Percentiles rank a stretch among this genome's conserved stretches.
Evolutionary conservation across 106 monocot species (phyloP).

Genomic region (Platanthera guangdongensis): DNA sequence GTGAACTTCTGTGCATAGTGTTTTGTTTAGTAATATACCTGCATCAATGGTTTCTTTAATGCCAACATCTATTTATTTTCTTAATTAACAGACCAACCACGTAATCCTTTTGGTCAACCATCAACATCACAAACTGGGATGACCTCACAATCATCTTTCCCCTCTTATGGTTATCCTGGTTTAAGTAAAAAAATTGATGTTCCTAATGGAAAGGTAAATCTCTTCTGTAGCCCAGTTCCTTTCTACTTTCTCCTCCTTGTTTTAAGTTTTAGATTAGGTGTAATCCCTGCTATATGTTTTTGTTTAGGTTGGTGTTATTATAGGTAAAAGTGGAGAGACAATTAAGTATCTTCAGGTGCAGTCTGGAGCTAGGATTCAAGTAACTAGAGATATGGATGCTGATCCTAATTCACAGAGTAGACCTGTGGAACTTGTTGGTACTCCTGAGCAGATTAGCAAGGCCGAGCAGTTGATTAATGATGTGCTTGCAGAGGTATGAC

Average conservation of each 20-base stretch:
- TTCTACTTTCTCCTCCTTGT: neutral
- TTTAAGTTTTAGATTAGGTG: neutral
- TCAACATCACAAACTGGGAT: slow-evolving; percentile 23
- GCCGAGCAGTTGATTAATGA: slow-evolving; percentile 68
- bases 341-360: slow-evolving; percentile 68
- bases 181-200: slow-evolving; percentile 48
- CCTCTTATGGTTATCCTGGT: slow-evolving; percentile 23
- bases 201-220: slow-evolving; percentile 51
- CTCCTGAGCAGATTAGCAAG: slow-evolving; percentile 60
- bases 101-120: slow-evolving; percentile 31
- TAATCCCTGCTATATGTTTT: neutral
- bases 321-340: slow-evolving; percentile 76
- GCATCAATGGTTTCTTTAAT: neutral
- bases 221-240: neutral
- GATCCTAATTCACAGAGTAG: slow-evolving; percentile 51
- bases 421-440: slow-evolving; percentile 51
- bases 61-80: neutral
- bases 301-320: slow-evolving; percentile 74
- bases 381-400: slow-evolving; percentile 60
- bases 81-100: slow-evolving; percentile 2
- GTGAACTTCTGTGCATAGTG: neutral
- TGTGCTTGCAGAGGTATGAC: slow-evolving; percentile 54
- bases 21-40: neutral
- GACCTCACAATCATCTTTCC: neutral
- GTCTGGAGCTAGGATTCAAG: slow-evolving; percentile 77